Evolutionary conservation across 352 stramenopile genomes (phyloP), one percentile per base, ranked within the genome.

Genomic region (Phytophthora multivora): DNA sequence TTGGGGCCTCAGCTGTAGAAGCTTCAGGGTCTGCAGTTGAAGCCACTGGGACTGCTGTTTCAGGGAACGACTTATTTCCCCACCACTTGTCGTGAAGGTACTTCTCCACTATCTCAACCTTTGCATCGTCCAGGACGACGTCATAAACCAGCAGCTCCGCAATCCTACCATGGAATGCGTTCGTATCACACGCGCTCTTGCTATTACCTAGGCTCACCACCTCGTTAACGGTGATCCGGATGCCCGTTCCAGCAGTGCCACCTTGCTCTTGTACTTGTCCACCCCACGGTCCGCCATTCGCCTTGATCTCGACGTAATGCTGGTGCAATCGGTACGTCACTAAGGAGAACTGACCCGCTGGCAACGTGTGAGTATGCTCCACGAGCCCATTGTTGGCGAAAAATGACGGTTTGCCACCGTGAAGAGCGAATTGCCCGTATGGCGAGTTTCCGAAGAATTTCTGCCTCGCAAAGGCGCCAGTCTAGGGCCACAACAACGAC

Each of bases 361-460:
- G 53, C 0, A 74, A 39, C 6, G 50, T 16, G 8, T 73, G 49
- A 19, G 52, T 41, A 38, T 61, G 68, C 42, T 83, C 72, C 3
- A 73, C 64, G 23, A 90, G 58, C 8, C 79, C 79, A 1, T 67
- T 74, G 15, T 59, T 85, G 0, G 79, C 78, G 30, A 79, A 79
- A 52, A 89, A 88, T 1, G 70, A 72, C 2, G 81, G 79, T 25
- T 79, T 86, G n/a, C 75, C 79, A 10, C 66, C 75, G 40, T 83
- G 77, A 21, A 90, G 66, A 40, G 82, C 56, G 47, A 90, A 90
- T 36, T 90, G 81, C 3, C 79, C 81, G 51, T 90, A 86, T 25
- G 80, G 81, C 3, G 77, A 71, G 66, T 85, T 88, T 1, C 81
- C 81, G 33, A 90, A 90, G 61, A 90, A 88, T 53, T 89, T 90